Base-by-base conservation (phyloP, 2,329 filamentous ascomycete species). In the Dactylellina parvicollis region DNA sequence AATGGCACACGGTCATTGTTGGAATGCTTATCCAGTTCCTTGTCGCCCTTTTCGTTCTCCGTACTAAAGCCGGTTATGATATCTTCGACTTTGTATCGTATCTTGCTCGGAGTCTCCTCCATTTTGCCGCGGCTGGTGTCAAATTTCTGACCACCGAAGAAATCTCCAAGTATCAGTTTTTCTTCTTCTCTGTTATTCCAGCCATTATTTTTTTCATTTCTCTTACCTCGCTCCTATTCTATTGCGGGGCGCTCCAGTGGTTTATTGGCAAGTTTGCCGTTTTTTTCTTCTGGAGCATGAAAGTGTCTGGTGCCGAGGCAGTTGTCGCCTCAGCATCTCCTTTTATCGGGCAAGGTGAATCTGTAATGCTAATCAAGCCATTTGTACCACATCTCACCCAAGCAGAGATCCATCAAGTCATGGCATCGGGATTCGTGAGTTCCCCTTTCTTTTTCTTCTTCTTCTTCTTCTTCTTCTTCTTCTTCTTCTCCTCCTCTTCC, bases 171-270 rank as follows among this genome's bases (percentile, higher is more conserved):
- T 78, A 84, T 0, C 76, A 78, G 2, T 92, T 86, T 86, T 96
- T 96, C 86, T 84, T 96, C 75, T 85, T 90, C 54, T 83, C 85
- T 54, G 92, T 96, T 75, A 85, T 96, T n/a, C 92, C 93, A 0
- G 89, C 93, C 78, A 96, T 97, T 81, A 92, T 96, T 83, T 97
- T 96, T 87, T 96, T 97, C 87, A 90, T 96, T 69, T 88, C 92
- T 0, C 84, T 96, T n/a, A 92, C 96, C 24, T 91, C 96, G 81
- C 86, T 96, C 12, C 82, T 96, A 44, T 96, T 91, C 83, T 90
- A 93, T 83, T 85, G 88, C 77, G 90, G 90, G 1, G 84, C 92
- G 75, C 83, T 96, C 59, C 92, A 96, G 82, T 96, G 93, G 92
- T 92, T 93, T 81, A 87, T 96, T 79, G 84, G 85, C 77, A 96